Evolutionary conservation across 2,329 filamentous ascomycete genomes (phyloP).

Genomic region (Aspergillus proliferans): DNA sequence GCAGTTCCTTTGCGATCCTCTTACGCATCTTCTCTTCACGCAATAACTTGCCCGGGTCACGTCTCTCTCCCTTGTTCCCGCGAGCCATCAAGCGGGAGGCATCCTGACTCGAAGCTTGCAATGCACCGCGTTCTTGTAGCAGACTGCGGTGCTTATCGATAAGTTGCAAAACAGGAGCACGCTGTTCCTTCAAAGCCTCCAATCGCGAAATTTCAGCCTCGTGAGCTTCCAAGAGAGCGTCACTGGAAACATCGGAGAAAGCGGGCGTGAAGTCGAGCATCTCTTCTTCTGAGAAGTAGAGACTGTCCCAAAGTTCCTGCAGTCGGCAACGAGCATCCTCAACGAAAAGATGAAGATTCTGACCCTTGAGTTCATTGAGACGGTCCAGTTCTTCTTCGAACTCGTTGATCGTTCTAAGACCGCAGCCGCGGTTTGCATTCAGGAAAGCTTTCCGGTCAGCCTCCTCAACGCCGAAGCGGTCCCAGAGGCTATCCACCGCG

Average conservation of each 20-base stretch:
- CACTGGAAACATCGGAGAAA: constrained; percentile 94
- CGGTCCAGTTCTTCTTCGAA: constrained; percentile 84
- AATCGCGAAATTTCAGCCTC: constrained; percentile 83
- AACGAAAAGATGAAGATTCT: constrained; percentile 92
- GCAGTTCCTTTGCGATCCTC: constrained; percentile 89
- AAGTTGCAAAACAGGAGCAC: constrained; percentile 72
- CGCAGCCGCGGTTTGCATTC: constrained; percentile 81
- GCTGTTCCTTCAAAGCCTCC: constrained; percentile 76
- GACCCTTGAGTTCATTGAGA: constrained; percentile 85
- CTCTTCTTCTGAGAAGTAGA: constrained; percentile 96
- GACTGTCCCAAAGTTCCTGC: constrained; percentile 87
- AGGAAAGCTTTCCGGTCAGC: constrained; percentile 78
- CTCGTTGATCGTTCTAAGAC: constrained; percentile 86
- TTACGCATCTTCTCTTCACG: constrained; percentile 99
- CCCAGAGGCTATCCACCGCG: constrained; percentile 83
- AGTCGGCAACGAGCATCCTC: constrained; percentile 87
- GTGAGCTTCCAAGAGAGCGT: constrained; percentile 88
- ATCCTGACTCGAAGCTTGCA: constrained; percentile 87
- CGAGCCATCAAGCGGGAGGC: constrained; percentile 87
- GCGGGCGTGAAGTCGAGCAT: constrained; percentile 98
- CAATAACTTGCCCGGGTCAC: constrained; percentile 87
- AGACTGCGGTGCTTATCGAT: constrained; percentile 79
- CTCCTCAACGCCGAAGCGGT: constrained; percentile 76
- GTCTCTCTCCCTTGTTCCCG: constrained; percentile 85
- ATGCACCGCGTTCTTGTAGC: constrained; percentile 77